Evolutionary conservation across 2,329 filamentous ascomycete species (phyloP), one percentile per base, ranked within the genome.

Genomic region (Botryotinia convoluta): DNA sequence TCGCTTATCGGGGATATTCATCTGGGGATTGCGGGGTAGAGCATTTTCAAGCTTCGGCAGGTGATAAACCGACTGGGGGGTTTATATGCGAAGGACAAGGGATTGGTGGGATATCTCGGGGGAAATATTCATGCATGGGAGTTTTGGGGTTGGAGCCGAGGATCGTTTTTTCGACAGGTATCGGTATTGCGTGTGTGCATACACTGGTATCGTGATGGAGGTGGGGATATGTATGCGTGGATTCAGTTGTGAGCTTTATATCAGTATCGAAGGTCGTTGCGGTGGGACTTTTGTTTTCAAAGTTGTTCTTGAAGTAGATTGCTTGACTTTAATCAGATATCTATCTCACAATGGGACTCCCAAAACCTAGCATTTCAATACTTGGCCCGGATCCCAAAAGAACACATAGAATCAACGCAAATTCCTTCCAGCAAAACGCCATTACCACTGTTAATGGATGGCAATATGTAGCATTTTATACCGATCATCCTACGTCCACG

Each of bases 371-470:
- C 8, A 74, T 76, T 32, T 76, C 74, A 10, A 63, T 76, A n/a
- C 73, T 79, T 8, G 75, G 76, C 9, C 45, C 45, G 29, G 75
- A 78, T 64, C 76, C 75, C 22, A 65, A 73, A 35, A 77, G 77
- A 63, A 73, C 14, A 2, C 76, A 78, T 57, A 73, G 76, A 42
- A 78, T 77, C 62, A 79, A 79, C 44, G 75, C 77, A 12, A 78
- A 77, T 63, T 77, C 75, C 7, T 79, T 78, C 37, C 76, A 79
- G 48, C 76, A 78, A 42, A 76, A 78, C 70, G 76, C 76, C 8
- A 75, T 78, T 48, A 77, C 76, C 7, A 77, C 76, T 18, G 29
- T 75, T 4, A 71, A 76, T 32, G 76, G 74, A 18, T 79, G 73
- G 71, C 77, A 79, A 64, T 79, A 79, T 72, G 74, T 63, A 26